Percentiles rank a stretch among this genome's conserved stretches.
Evolutionary conservation across 495 filamentous ascomycete genomes (phyloP).

Genomic region (Amphirosellinia nigrospora): DNA sequence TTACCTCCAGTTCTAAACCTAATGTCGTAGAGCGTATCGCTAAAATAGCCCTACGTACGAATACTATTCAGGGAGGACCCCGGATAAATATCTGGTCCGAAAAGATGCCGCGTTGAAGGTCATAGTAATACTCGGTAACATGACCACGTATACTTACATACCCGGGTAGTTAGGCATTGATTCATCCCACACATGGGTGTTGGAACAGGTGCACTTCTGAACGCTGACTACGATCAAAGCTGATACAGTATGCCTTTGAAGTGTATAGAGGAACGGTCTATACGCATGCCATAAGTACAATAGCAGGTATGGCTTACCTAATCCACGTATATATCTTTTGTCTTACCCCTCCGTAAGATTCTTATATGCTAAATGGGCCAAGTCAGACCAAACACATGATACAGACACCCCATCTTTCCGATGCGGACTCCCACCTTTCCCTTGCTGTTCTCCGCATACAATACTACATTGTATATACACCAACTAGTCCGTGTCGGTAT

Average conservation of each 20-base stretch:
- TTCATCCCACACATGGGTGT: neutral
- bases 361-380: neutral
- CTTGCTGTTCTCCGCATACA: neutral
- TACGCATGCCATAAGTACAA: too few species aligned
- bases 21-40: neutral
- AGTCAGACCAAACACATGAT: constrained; percentile 4
- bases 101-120: neutral
- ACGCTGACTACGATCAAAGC: neutral
- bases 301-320: too few species aligned
- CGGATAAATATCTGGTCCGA: constrained; percentile 2
- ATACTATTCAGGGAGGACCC: neutral
- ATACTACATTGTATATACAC: neutral
- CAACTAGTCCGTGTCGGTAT: neutral
- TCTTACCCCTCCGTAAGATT: neutral
- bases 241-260: too few species aligned
- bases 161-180: too few species aligned
- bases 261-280: neutral
- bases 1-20: neutral
- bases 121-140: neutral
- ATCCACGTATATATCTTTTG: neutral
- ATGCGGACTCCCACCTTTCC: neutral
- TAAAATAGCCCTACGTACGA: neutral
- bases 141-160: neutral
- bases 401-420: neutral
- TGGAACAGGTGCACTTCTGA: neutral